phyloP scores from a whole-genome alignment of 2,329 filamentous ascomycete genomes.

The Taxawa tesnikishii region DNA sequence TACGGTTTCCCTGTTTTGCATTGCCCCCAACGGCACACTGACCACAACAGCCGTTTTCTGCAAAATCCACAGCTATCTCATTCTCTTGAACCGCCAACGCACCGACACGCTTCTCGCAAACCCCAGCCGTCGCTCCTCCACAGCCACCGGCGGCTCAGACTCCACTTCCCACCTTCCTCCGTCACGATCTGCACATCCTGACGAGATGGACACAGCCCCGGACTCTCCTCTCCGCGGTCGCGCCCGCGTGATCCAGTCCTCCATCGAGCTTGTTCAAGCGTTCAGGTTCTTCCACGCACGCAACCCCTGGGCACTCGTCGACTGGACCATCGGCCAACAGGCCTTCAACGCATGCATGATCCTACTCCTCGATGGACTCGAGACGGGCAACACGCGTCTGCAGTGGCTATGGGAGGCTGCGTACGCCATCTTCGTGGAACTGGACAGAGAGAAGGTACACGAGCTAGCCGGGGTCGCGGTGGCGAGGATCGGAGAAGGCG shows the following conservation, averaged over 20 bases:
- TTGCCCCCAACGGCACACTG: slow-evolving; percentile 4
- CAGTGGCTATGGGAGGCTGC: slow-evolving; percentile 27
- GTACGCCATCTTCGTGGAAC: slow-evolving; percentile 28
- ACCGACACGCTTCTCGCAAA: slow-evolving; percentile 13
- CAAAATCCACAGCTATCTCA: slow-evolving; percentile 36
- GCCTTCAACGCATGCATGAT: slow-evolving; percentile 40
- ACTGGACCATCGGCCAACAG: slow-evolving; percentile 37
- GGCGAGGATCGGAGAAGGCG: slow-evolving; percentile 21
- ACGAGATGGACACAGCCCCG: slow-evolving; percentile 5
- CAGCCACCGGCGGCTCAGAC: too few relatives aligned
- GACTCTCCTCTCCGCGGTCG: background rate
- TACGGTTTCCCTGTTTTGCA: too few relatives aligned
- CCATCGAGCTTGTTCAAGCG: slow-evolving; percentile 27
- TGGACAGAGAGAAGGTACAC: slow-evolving; percentile 30
- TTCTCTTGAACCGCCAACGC: slow-evolving; percentile 36
- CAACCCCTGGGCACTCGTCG: slow-evolving; percentile 30
- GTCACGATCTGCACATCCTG: background rate
- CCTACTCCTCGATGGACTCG: slow-evolving; percentile 32
- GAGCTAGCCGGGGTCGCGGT: slow-evolving; percentile 33
- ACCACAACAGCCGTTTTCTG: slow-evolving; percentile 29
- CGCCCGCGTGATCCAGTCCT: slow-evolving; percentile 25
- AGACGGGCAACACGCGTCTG: slow-evolving; percentile 25
- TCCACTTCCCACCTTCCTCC: background rate
- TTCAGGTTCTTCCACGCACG: slow-evolving; percentile 35
- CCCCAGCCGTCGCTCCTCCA: slow-evolving; percentile 1